phyloP scores from a whole-genome alignment of 371 early-diverging fungal genomes.

The Mucor saturninus region DNA sequence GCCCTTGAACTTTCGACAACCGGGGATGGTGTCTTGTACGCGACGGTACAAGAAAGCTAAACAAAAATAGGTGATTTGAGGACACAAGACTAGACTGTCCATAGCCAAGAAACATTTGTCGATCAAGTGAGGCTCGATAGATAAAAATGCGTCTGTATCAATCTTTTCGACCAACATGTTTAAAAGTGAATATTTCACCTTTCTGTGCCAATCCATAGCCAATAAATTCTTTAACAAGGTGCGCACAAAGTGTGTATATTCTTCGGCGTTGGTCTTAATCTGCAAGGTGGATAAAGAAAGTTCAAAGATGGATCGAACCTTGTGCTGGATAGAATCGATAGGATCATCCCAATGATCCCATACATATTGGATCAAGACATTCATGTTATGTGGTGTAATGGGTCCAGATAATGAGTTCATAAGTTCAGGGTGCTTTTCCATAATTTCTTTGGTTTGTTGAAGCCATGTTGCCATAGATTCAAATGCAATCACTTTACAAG shows the following conservation, averaged over 20 bases:
- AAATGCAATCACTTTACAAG: constrained; percentile 72
- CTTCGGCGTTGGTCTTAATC: constrained; percentile 39
- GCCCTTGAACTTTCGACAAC: constrained; percentile 33
- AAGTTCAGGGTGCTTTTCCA: constrained; percentile 9
- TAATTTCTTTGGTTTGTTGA: constrained; percentile 51
- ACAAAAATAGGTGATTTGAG: constrained; percentile 61
- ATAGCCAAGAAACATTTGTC: constrained; percentile 62
- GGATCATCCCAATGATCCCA: constrained; percentile 86
- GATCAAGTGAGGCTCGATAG: constrained; percentile 61
- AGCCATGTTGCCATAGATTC: constrained; percentile 80
- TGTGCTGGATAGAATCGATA: constrained; percentile 78
- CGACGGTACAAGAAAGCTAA: constrained; percentile 42
- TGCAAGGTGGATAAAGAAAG: constrained; percentile 59
- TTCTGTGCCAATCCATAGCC: constrained; percentile 64
- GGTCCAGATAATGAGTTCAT: constrained; percentile 27
- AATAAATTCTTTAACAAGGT: constrained; percentile 53
- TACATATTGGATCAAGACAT: constrained; percentile 67
- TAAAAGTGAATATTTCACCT: constrained; percentile 74
- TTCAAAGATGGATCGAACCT: constrained; percentile 71
- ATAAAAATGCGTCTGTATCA: constrained; percentile 56
- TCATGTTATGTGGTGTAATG: constrained; percentile 48
- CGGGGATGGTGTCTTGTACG: constrained; percentile 46
- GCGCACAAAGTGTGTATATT: constrained; percentile 42
- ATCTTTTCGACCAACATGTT: constrained; percentile 67
- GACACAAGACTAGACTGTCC: constrained; percentile 68